A percentile compares a stretch with the other conserved stretches of the same genome.
phyloP scores from a whole-genome alignment of 2,329 filamentous ascomycete species.

The Cladorrhinum sp. region DNA sequence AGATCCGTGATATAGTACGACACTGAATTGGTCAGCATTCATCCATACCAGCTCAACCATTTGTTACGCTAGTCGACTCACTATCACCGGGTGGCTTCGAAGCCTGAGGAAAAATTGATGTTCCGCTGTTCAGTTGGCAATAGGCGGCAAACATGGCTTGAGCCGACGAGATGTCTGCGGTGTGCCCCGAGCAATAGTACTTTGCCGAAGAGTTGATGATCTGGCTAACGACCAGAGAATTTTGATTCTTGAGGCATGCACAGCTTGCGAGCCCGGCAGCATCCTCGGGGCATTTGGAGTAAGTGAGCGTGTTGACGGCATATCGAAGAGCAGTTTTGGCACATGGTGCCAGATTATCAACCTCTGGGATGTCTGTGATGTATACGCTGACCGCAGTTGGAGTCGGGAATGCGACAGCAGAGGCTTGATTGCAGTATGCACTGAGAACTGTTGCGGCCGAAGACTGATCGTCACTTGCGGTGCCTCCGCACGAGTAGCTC shows the following conservation, averaged over 20 bases:
- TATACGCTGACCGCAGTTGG: constrained; percentile 46
- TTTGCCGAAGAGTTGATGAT: constrained; percentile 43
- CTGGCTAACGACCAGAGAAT: constrained; percentile 42
- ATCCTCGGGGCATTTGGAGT: not conserved
- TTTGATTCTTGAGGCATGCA: constrained; percentile 50
- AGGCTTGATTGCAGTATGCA: constrained; percentile 48
- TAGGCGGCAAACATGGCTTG: constrained; percentile 51
- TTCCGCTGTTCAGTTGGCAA: constrained; percentile 49
- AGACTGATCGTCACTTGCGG: constrained; percentile 46
- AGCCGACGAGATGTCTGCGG: constrained; percentile 47
- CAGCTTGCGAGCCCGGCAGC: constrained; percentile 43
- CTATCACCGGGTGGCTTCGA: constrained; percentile 49
- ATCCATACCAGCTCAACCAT: not conserved
- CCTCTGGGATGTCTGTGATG: constrained; percentile 48
- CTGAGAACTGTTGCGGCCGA: constrained; percentile 45
- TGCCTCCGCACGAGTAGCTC: constrained; percentile 42
- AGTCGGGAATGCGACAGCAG: constrained; percentile 38
- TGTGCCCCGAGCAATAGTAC: constrained; percentile 44
- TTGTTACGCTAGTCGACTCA: constrained; percentile 31
- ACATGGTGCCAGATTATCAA: constrained; percentile 43
- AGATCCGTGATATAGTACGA: constrained; percentile 54
- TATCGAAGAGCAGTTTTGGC: constrained; percentile 38
- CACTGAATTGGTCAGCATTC: constrained; percentile 31
- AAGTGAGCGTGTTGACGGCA: constrained; percentile 37
- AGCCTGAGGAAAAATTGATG: constrained; percentile 46